Evolutionary conservation across 148 eudicot species (phyloP), one percentile per base, ranked within the genome.

Genomic region (Vaccinium corymbosum): DNA sequence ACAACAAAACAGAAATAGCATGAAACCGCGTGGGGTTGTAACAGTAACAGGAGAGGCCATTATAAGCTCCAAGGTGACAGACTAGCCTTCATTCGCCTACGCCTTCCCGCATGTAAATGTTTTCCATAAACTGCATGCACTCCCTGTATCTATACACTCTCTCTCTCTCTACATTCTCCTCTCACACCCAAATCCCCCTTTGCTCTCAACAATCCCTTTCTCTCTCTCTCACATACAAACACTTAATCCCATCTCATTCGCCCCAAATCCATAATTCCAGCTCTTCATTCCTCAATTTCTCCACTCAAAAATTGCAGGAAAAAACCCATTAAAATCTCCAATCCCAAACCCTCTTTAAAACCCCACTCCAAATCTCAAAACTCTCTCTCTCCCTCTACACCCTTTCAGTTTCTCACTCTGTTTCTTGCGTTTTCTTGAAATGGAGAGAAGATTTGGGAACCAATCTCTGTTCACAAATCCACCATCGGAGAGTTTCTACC

Each of bases 91-190:
- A 25, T 56, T 25, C 72, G 11, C 72, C 72, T 66, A 64, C 71
- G 71, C 32, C 71, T 9, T 10, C 12, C 79, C 73, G 7, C 89
- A 86, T 32, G 85, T 84, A 13, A 32, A 25, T 11, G 80, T 70
- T 29, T 29, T 85, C 79, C 27, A 10, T 46, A 76, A 49, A 42
- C 79, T 46, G 79, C 55, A 46, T 76, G 53, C 52, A 76, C 19
- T 35, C 38, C 7, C 4, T 22, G 2, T 11, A 35, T 25, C 38
- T 68, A 15, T 68, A 38, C 73, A 3, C 72, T 3, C 72, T 12
- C 42, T 27, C 73, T 68, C 38, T 27, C 50, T 48, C 79, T 35
- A 15, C 19, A 29, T 15, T 16, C 50, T 72, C 49, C 35, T 66
- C 72, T n/a, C 38, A 62, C 70, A 6, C 70, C 16, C 19, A 16